Evolutionary conservation across 2,329 filamentous ascomycete species (phyloP).

Genomic region (Cladosporium sp.): DNA sequence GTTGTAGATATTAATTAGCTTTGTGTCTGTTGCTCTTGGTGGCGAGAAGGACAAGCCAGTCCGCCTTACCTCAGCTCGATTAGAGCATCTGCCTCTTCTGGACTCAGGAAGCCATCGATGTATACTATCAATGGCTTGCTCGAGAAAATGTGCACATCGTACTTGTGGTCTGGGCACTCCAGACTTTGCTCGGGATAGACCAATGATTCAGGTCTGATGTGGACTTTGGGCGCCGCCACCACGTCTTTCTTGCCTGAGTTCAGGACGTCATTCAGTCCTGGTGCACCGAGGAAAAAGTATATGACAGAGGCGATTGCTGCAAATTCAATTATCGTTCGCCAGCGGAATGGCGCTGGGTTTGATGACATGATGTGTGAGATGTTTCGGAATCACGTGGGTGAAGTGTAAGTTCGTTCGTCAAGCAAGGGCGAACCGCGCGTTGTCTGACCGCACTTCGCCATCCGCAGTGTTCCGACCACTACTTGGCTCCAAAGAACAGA

Average conservation of each 20-base stretch:
- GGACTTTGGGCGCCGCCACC: slow-evolving; percentile 1
- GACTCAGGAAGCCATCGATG: slow-evolving; percentile 52
- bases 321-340: slow-evolving; percentile 30
- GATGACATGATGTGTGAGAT: background rate
- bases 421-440: background rate
- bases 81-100: slow-evolving; percentile 47
- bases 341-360: slow-evolving; percentile 16
- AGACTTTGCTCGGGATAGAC: slow-evolving; percentile 39
- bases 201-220: slow-evolving; percentile 34
- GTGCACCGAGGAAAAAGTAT: slow-evolving; percentile 30
- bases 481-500: no score
- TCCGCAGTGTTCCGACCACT: no score
- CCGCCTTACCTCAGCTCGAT: slow-evolving; percentile 48
- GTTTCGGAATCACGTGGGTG: background rate
- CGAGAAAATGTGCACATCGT: slow-evolving; percentile 47
- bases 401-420: background rate
- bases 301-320: slow-evolving; percentile 28
- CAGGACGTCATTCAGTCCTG: slow-evolving; percentile 18
- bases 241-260: slow-evolving; percentile 7
- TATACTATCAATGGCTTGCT: slow-evolving; percentile 55
- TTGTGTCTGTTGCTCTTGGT: background rate
- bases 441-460: no score
- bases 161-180: slow-evolving; percentile 35
- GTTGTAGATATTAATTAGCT: background rate
- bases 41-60: background rate